A percentile compares a stretch with the other conserved stretches of the same genome.
phyloP scores from a whole-genome alignment of 2,329 filamentous ascomycete genomes.

The Trichoderma afroharzianum region DNA sequence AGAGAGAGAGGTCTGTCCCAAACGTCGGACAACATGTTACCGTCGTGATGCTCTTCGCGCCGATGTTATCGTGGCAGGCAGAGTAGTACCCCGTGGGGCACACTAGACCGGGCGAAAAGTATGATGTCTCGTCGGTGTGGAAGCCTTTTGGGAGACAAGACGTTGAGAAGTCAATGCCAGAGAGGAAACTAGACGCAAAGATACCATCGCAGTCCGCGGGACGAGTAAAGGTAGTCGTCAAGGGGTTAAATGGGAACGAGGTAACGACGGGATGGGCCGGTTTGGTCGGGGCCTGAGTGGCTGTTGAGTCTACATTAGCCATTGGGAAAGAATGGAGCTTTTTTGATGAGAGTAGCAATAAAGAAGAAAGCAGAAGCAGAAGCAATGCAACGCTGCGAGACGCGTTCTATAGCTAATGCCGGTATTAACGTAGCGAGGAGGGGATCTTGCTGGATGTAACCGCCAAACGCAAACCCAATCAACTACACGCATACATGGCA shows the following conservation, averaged over 20 bases:
- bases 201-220: slow-evolving; percentile 24
- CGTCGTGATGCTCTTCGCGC: slow-evolving; percentile 29
- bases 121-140: slow-evolving; percentile 24
- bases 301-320: background rate
- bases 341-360: background rate
- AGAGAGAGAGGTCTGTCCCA: slow-evolving; percentile 25
- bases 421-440: background rate
- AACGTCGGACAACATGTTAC: slow-evolving; percentile 35
- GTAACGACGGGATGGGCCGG: slow-evolving; percentile 19
- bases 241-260: slow-evolving; percentile 25
- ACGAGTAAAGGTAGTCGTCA: slow-evolving; percentile 27
- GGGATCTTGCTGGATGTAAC: background rate
- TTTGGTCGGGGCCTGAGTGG: slow-evolving; percentile 1
- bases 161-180: slow-evolving; percentile 31
- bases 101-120: slow-evolving; percentile 31
- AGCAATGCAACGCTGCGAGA: background rate
- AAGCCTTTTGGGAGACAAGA: slow-evolving; percentile 31
- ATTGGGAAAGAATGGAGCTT: background rate
- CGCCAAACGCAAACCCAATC: background rate
- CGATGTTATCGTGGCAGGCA: slow-evolving; percentile 28
- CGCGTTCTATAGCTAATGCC: background rate
- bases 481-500: background rate
- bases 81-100: slow-evolving; percentile 32
- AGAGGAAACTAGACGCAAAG: slow-evolving; percentile 21
- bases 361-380: background rate